Conservation (phyloP, 208 protist species). For the Chromosphaera perkinsii region DNA sequence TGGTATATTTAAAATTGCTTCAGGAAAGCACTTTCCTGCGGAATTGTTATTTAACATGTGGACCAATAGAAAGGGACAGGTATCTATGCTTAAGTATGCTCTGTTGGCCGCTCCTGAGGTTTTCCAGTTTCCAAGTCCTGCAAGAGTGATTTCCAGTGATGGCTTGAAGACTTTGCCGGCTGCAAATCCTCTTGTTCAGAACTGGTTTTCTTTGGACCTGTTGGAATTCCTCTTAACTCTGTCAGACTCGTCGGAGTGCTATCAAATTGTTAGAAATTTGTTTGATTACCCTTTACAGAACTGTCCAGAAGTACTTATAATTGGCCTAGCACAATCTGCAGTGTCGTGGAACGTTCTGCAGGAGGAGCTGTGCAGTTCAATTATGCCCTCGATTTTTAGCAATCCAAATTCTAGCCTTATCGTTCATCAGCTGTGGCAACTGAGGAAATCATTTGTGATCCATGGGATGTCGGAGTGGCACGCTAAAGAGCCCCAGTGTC, state of each 20-base stretch:
- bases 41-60: not conserved
- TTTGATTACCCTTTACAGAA: slow-evolving; percentile 8
- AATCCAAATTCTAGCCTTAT: slow-evolving; percentile 4
- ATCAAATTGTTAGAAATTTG: slow-evolving; percentile 3
- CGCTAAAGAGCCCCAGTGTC: not conserved
- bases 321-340: slow-evolving; percentile 5
- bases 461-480: not conserved
- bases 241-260: not conserved
- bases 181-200: not conserved
- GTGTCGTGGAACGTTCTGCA: slow-evolving; percentile 5
- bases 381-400: slow-evolving; percentile 11
- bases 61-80: slow-evolving; percentile 6
- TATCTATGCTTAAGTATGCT: not conserved
- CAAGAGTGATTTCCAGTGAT: not conserved
- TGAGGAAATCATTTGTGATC: not conserved
- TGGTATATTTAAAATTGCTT: too few relatives aligned
- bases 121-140: not conserved
- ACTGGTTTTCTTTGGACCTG: not conserved
- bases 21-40: not conserved
- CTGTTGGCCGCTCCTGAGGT: not conserved
- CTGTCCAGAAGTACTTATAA: slow-evolving; percentile 19
- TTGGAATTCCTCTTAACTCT: slow-evolving; percentile 3
- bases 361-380: not conserved
- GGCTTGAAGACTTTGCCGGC: not conserved
- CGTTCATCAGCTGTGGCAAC: not conserved